A percentile compares a stretch with the other conserved stretches of the same genome.
phyloP scores from a whole-genome alignment of 768 basidiomycete genomes.

The Boletus reticulatus region DNA sequence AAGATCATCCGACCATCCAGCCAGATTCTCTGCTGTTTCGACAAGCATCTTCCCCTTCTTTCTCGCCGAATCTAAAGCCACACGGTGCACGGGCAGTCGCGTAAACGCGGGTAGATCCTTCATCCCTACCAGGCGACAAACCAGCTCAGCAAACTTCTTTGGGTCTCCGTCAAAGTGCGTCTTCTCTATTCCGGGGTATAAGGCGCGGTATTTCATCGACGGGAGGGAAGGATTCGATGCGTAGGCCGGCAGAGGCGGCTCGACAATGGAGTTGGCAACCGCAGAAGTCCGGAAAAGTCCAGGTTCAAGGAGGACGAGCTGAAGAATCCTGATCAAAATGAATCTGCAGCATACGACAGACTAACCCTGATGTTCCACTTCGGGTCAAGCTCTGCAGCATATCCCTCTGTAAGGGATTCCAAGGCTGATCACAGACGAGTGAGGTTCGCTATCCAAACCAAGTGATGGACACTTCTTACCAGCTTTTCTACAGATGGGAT shows the following conservation, averaged over 20 bases:
- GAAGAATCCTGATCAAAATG: not conserved
- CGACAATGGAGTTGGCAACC: constrained; percentile 3
- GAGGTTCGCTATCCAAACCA: not conserved
- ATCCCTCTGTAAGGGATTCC: constrained; percentile 31
- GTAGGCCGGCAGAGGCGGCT: constrained; percentile 17
- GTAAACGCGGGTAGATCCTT: constrained; percentile 16
- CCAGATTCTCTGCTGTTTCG: constrained; percentile 20
- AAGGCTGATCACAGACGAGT: constrained; percentile 24
- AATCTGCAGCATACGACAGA: not conserved
- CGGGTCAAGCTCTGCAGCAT: constrained; percentile 33
- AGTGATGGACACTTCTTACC: constrained; percentile 8
- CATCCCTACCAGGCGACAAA: constrained; percentile 16
- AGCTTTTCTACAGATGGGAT: constrained; percentile 12
- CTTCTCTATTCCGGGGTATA: constrained; percentile 15
- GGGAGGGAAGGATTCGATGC: constrained; percentile 26
- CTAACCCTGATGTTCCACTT: constrained; percentile 36
- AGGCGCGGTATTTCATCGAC: constrained; percentile 21
- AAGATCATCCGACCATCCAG: constrained; percentile 25
- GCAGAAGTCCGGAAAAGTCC: constrained; percentile 25
- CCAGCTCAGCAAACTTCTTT: constrained; percentile 19
- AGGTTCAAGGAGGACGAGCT: constrained; percentile 24
- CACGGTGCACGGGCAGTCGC: constrained; percentile 23
- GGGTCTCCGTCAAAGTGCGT: constrained; percentile 25
- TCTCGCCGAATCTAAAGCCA: constrained; percentile 20
- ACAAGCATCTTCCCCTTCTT: constrained; percentile 19